These are phyloP conservation scores for Colletotrichum caudatum DNA, from an alignment of 2,329 filamentous ascomycete genomes.

Conservation along the genomic window DNA sequence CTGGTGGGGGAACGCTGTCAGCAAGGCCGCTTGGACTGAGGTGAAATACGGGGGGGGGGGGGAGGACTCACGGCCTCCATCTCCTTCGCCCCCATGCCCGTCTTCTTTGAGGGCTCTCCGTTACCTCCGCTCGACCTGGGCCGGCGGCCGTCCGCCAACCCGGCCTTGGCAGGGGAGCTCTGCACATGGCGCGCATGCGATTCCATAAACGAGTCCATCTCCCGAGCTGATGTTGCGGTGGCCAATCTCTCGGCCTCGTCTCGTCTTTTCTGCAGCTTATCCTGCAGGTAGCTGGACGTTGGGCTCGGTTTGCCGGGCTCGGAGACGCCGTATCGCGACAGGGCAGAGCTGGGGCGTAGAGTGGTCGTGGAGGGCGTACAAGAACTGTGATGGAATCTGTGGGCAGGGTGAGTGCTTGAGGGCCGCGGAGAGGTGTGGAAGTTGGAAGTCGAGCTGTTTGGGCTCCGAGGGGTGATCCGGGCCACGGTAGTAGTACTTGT, in stretches of 20 bases:
- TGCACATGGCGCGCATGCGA: slow-evolving; percentile 50
- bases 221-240: slow-evolving; percentile 53
- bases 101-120: slow-evolving; percentile 58
- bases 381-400: slow-evolving; percentile 56
- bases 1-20: slow-evolving; percentile 51
- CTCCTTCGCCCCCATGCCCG: slow-evolving; percentile 73
- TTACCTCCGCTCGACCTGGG: slow-evolving; percentile 58
- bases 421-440: slow-evolving; percentile 53
- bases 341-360: slow-evolving; percentile 54
- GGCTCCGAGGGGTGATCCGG: slow-evolving; percentile 53
- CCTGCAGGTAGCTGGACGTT: slow-evolving; percentile 66
- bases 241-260: slow-evolving; percentile 60
- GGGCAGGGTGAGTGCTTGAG: slow-evolving; percentile 51
- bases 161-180: slow-evolving; percentile 56
- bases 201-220: slow-evolving; percentile 56
- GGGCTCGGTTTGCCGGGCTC: slow-evolving; percentile 56
- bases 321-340: slow-evolving; percentile 57
- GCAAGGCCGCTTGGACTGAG: not conserved
- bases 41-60: not conserved
- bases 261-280: slow-evolving; percentile 64
- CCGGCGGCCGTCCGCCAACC: slow-evolving; percentile 51
- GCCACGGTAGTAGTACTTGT: slow-evolving; percentile 42
- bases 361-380: slow-evolving; percentile 51
- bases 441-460: slow-evolving; percentile 58
- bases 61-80: slow-evolving; percentile 70